These are phyloP conservation scores for Globisporangium recalcitrans DNA, from an alignment of 352 stramenopile species.

Conservation along the genomic window DNA sequence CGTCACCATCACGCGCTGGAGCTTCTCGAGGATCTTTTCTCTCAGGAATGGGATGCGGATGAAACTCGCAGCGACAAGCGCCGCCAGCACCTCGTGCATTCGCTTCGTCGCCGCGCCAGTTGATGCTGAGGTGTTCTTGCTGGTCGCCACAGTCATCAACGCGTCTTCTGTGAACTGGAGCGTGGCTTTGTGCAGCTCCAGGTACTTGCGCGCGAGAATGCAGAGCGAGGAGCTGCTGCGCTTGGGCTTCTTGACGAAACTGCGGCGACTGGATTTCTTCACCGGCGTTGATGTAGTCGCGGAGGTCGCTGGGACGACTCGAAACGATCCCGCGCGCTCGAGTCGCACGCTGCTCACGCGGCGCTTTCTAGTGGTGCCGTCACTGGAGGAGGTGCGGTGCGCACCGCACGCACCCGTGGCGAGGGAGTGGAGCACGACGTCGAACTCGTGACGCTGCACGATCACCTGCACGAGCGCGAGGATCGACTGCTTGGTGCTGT, in stretches of 20 bases:
- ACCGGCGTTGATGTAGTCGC: conserved; percentile 7
- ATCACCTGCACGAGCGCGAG: conserved; percentile 36
- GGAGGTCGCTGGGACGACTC: conserved; percentile 9
- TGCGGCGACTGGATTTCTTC: conserved; percentile 16
- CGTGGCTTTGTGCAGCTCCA: conserved; percentile 60
- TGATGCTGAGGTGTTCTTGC: conserved; percentile 9
- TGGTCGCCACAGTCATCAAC: conserved; percentile 11
- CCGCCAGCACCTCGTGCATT: conserved; percentile 30
- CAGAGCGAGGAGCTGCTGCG: conserved; percentile 34
- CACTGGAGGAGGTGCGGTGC: conserved; percentile 21
- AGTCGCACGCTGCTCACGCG: conserved; percentile 16
- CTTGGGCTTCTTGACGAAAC: conserved; percentile 20
- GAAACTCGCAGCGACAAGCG: conserved; percentile 44
- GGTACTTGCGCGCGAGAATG: conserved; percentile 40
- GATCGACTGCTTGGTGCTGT: conserved; percentile 16
- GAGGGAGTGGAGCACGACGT: conserved; percentile 46
- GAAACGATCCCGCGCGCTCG: conserved; percentile 11
- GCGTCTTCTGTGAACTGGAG: conserved; percentile 47
- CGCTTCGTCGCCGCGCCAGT: not conserved
- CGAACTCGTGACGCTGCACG: conserved; percentile 48
- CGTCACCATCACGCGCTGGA: conserved; percentile 28
- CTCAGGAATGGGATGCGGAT: conserved; percentile 49
- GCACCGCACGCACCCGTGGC: conserved; percentile 43
- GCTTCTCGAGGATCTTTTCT: conserved; percentile 39
- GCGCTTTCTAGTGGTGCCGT: conserved; percentile 17